These are phyloP conservation scores for Scheffersomyces quercinus DNA, from an alignment of 1,139 yeast genomes.

Conservation along the genomic window DNA sequence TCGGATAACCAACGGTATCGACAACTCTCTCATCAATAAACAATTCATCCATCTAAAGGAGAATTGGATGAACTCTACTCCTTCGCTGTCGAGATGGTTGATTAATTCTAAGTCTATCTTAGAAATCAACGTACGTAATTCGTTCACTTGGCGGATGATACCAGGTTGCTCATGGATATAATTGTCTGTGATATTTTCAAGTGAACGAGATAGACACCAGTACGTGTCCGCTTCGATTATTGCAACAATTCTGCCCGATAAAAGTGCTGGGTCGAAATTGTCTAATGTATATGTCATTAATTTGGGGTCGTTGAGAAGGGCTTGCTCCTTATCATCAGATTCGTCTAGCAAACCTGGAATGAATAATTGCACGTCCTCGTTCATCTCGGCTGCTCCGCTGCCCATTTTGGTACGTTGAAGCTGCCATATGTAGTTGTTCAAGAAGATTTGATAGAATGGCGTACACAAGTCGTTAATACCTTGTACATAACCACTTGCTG, in stretches of 20 bases:
- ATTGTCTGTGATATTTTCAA: slow-evolving; percentile 94
- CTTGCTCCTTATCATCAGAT: slow-evolving; percentile 28
- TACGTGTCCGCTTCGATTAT: slow-evolving; percentile 89
- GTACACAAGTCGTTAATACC: slow-evolving; percentile 95
- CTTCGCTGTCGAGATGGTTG: slow-evolving; percentile 74
- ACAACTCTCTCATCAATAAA: slow-evolving; percentile 88
- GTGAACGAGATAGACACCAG: slow-evolving; percentile 89
- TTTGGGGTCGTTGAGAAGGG: slow-evolving; percentile 28
- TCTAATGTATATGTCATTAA: slow-evolving; percentile 28
- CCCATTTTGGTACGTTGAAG: slow-evolving; percentile 27
- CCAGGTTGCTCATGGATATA: slow-evolving; percentile 99
- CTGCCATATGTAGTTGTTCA: slow-evolving; percentile 65
- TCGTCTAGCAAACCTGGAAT: slow-evolving; percentile 39
- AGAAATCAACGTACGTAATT: slow-evolving; percentile 71
- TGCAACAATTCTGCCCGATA: slow-evolving; percentile 50
- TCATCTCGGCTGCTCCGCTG: slow-evolving; percentile 11
- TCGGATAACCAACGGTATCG: slow-evolving; percentile 73
- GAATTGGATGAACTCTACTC: slow-evolving; percentile 90
- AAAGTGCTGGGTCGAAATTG: slow-evolving; percentile 59
- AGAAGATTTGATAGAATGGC: slow-evolving; percentile 88
- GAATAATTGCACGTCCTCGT: slow-evolving; percentile 29
- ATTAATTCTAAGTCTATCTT: slow-evolving; percentile 77
- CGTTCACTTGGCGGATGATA: slow-evolving; percentile 84
- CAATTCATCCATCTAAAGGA: slow-evolving; percentile 99
- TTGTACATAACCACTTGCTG: slow-evolving; percentile 98